Conservation (phyloP, 148 eudicot genomes). For the Chenopodium formosanum region DNA sequence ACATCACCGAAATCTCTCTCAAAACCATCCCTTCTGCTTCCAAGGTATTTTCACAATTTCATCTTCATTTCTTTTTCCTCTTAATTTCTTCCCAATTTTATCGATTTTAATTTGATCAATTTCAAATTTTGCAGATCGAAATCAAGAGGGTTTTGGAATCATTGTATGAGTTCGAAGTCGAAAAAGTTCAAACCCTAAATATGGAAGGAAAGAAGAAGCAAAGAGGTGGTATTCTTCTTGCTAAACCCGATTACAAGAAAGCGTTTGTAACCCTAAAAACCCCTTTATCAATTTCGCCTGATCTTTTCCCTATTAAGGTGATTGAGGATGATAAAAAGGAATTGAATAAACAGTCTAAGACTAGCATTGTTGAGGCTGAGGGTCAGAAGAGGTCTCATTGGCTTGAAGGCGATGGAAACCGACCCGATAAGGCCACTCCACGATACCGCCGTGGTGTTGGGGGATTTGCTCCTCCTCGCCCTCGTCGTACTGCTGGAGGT, state of each 20-base stretch:
- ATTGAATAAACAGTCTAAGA: constrained; percentile 51
- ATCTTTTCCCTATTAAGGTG: constrained; percentile 58
- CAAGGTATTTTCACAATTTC: constrained; percentile 40
- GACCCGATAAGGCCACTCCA: constrained; percentile 13
- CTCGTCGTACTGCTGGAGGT: constrained; percentile 25
- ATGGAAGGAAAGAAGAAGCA: constrained; percentile 97
- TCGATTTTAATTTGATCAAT: not conserved
- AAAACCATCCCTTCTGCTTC: constrained; percentile 94
- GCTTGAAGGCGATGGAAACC: constrained; percentile 48
- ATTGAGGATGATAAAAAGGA: constrained; percentile 65
- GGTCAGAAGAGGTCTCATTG: constrained; percentile 66
- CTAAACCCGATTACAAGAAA: constrained; percentile 83
- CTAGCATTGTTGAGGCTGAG: constrained; percentile 61
- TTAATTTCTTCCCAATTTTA: not conserved
- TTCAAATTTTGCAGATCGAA: constrained; percentile 42
- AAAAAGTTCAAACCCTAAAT: constrained; percentile 72
- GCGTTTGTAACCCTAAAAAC: constrained; percentile 68
- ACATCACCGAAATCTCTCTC: constrained; percentile 86
- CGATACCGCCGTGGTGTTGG: constrained; percentile 22
- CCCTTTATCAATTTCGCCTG: constrained; percentile 76
- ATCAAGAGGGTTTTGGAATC: constrained; percentile 86
- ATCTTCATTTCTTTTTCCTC: not conserved
- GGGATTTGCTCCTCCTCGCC: constrained; percentile 2
- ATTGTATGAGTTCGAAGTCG: constrained; percentile 80
- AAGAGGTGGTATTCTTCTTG: constrained; percentile 71